phyloP scores from a whole-genome alignment of 1,139 yeast genomes.

The Yamadazyma sp. region DNA sequence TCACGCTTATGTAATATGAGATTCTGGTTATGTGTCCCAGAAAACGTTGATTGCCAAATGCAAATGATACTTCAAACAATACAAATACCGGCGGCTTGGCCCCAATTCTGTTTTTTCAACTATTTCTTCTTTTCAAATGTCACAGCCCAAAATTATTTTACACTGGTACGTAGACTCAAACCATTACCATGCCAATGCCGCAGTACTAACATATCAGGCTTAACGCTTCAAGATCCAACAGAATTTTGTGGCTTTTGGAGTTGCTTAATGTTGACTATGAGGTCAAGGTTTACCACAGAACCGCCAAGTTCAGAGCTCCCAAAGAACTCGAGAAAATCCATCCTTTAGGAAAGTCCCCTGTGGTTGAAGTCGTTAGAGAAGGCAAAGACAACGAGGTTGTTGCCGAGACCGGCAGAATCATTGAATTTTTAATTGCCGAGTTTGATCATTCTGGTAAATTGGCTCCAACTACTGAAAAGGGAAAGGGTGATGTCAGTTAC shows the following conservation, averaged over 20 bases:
- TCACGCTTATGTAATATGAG: constrained; percentile 1
- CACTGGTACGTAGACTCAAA: constrained; percentile 16
- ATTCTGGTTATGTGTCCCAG: too few species aligned
- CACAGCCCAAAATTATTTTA: constrained; percentile 13
- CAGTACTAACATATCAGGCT: constrained; percentile 21
- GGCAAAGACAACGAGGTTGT: constrained; percentile 21
- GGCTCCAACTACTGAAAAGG: constrained; percentile 24
- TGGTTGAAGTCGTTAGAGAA: constrained; percentile 31
- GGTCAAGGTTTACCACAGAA: constrained; percentile 31
- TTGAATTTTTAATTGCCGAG: constrained; percentile 29
- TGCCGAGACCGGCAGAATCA: constrained; percentile 42
- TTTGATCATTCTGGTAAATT: constrained; percentile 30
- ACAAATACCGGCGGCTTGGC: background rate
- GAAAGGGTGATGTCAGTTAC: constrained; percentile 31
- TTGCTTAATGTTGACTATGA: constrained; percentile 36
- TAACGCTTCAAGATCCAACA: constrained; percentile 36
- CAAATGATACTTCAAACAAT: background rate
- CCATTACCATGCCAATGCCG: too few species aligned
- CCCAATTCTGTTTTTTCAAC: background rate
- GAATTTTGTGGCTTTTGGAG: constrained; percentile 43
- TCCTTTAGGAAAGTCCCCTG: constrained; percentile 44
- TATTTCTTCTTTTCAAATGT: constrained; percentile 1
- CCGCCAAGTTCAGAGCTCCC: constrained; percentile 33
- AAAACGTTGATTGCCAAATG: background rate
- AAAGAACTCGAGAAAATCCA: constrained; percentile 32